Evolutionary conservation across 805 yeast genomes (phyloP).

Genomic region (Kodamaea kaohsiungensis): DNA sequence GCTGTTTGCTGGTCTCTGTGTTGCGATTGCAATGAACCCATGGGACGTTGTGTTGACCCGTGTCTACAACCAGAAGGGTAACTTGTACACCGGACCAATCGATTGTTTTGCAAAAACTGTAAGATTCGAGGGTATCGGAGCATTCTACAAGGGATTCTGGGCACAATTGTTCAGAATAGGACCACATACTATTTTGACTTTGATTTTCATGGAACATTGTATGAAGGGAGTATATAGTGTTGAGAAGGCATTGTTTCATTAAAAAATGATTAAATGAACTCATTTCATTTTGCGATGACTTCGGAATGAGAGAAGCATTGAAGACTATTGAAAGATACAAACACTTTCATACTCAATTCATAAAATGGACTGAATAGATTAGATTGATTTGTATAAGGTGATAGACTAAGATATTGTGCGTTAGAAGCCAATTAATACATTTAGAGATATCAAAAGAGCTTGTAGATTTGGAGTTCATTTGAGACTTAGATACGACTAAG

Average conservation of each 20-base stretch:
- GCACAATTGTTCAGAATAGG: constrained; percentile 92
- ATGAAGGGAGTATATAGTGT: constrained; percentile 54
- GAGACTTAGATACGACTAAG: no score
- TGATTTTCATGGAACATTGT: constrained; percentile 95
- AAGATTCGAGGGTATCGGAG: constrained; percentile 76
- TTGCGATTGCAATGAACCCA: constrained; percentile 94
- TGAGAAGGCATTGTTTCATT: constrained; percentile 20
- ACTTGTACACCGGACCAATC: constrained; percentile 79
- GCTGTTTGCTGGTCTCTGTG: constrained; percentile 85
- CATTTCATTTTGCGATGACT: no score
- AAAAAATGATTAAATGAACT: neutral
- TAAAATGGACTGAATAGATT: neutral
- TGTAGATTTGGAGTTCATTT: no score
- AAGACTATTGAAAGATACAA: neutral
- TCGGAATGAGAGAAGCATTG: no score
- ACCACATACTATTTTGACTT: constrained; percentile 88
- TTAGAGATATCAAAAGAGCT: no score
- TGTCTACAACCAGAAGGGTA: constrained; percentile 91
- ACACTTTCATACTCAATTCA: no score
- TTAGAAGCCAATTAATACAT: no score
- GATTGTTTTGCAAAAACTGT: constrained; percentile 89
- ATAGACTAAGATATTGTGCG: neutral
- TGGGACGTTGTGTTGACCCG: constrained; percentile 95
- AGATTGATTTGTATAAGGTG: neutral
- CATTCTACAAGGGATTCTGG: constrained; percentile 91